Base-by-base conservation (phyloP, 306 rosid genomes). In the Amphicarpaea edgeworthii region DNA sequence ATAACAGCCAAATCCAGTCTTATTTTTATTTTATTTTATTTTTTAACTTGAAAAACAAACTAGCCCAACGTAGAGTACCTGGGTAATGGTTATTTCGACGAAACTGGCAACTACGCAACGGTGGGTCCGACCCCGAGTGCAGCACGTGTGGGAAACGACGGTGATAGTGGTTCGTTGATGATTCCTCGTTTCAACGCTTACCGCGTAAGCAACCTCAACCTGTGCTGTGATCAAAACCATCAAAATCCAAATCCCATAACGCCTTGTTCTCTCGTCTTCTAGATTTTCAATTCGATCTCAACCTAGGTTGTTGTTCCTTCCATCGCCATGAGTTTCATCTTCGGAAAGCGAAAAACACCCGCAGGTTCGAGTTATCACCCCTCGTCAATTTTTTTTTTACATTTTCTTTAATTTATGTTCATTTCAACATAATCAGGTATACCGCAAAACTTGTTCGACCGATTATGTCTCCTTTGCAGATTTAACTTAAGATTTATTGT, bases 261-360 rank as follows among this genome's bases (percentile, higher is more conserved):
- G 15, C 30, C 3, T 11, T 12, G 4, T 57, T 57, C 37, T 24
- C 9, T 57, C 38, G 8, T 51, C 49, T 32, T 8, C 2, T 47
- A 8, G 6, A 32, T 68, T 7, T 38, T 60, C 74, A 3, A 34
- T 62, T 76, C 76, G 12, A 20, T 28, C 73, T 58, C 40, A 9
- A 23, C 61, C 43, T n/a, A 24, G 17, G n/a, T 63, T 61, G 12
- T n/a, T 62, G 8, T 62, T 74, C 57, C 73, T 43, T 70, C 61
- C 70, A 21, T 2, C 84, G 78, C 83, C 81, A 93, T 94, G 98
- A 94, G 98, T 83, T 96, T 92, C 82, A 79, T 95, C 81, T 95
- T 92, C 81, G 97, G 99, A 64, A 92, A 92, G 91, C 84, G 90
- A 9, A 95, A 95, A 76, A 95, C 97, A 12, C 93, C 99, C 70